Evolutionary conservation across 768 basidiomycete genomes (phyloP), one percentile per base, ranked within the genome.

Genomic region (Calvatia gigantea): DNA sequence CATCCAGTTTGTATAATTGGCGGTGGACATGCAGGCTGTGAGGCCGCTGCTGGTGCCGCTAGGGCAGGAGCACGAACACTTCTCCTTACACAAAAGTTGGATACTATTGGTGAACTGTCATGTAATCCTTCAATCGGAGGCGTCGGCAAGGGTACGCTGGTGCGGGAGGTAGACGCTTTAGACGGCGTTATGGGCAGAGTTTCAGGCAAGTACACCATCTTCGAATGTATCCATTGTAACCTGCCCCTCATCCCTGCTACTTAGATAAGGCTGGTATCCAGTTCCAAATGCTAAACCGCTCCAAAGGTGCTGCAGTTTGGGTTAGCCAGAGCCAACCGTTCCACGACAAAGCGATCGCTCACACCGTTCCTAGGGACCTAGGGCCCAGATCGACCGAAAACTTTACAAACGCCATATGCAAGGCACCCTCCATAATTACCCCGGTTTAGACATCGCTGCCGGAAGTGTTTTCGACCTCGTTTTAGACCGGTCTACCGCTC

Each of bases 71-170:
- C 93, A 2, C 78, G 80, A 58, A 94, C 92, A 0, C 62, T 93
- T 7, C 75, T 96, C 6, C 69, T 96, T 54, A 96, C 94, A 1
- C 93, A 94, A 67, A 86, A 81, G 50, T 64, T 91, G 14, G 85
- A 89, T 47, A 92, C 85, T 0, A 82, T 96, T 43, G 94, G 94
- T 31, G 79, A 83, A 61, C 63, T 96, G 63, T 94, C 91, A 19
- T 96, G 94, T 63, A 96, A 96, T 67, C 94, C 94, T 2, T 92
- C 90, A 1, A 88, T 95, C 57, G 94, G 94, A 6, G 92, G 92
- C 17, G 85, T 96, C 3, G 94, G 94, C 4, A 96, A 96, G 70
- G 94, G 94, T 17, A 94, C 87, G 0, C 74, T 96, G 28, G 91
- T 95, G n/a, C 76, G 88, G 39, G 94, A 96, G 68, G 84, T 96